Percentiles rank a stretch among this genome's conserved stretches.
Evolutionary conservation across 106 monocot genomes (phyloP).

Genomic region (Agapanthus africanus): DNA sequence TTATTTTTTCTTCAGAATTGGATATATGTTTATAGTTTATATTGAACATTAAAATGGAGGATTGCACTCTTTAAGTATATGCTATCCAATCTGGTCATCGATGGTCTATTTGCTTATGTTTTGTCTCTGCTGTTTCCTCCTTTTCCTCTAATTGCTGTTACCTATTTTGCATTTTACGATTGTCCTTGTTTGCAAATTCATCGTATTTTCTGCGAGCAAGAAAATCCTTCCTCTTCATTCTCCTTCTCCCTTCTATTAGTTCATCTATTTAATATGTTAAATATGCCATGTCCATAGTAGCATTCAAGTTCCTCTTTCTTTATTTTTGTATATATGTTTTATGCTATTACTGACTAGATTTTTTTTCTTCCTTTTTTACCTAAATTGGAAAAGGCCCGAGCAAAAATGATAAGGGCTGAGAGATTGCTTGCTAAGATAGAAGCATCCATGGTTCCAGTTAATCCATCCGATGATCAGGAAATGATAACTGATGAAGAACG

Average conservation of each 20-base stretch:
- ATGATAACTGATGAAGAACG: constrained; percentile 96
- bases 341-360: neutral
- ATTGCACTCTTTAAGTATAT: neutral
- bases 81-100: neutral
- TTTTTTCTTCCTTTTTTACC: neutral
- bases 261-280: neutral
- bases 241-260: neutral
- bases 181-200: neutral
- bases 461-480: constrained; percentile 89
- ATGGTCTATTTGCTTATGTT: neutral
- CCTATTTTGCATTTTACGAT: neutral
- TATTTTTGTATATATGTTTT: neutral
- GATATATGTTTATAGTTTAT: too few species aligned
- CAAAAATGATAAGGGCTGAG: constrained; percentile 79
- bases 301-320: neutral
- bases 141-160: neutral
- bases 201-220: neutral
- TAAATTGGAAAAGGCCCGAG: constrained; percentile 36
- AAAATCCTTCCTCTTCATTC: neutral
- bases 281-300: neutral
- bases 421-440: constrained; percentile 81
- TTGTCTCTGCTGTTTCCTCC: neutral
- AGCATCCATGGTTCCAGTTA: constrained; percentile 78
- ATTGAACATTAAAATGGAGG: neutral
- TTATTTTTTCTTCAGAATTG: too few species aligned